Base-by-base conservation (phyloP, 2,329 filamentous ascomycete species). In the Simplicillium aogashimaense region DNA sequence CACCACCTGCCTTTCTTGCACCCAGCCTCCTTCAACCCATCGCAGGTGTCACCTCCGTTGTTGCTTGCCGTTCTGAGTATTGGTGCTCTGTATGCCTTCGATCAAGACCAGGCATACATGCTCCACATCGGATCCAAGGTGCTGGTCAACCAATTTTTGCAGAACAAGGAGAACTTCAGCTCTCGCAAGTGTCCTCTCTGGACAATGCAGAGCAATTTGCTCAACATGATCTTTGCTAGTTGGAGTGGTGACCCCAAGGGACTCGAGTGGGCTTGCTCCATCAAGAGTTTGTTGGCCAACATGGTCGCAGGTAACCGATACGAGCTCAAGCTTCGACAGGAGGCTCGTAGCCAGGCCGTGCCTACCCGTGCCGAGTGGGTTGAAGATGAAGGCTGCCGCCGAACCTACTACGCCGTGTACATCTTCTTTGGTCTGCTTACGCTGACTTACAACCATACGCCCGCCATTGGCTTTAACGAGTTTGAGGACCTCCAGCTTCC, bases 201-300 rank as follows among this genome's bases (percentile, higher is more conserved):
- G 90, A 92, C 90, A 36, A 97, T 97, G 87, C 92, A 98, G 60
- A 87, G 86, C 59, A 94, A 89, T 3, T 69, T 98, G 40, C 71
- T 98, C 43, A 98, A 98, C 70, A 97, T 97, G 92, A 82, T 95
- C 49, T 97, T 98, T 60, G 88, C 92, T 41, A 97, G 89, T 70
- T 98, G 92, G 92, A 97, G 92, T 60, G 92, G 92, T 53, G 92
- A 97, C 56, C 84, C 92, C 29, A 97, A 95, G 64, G 92, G 92
- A 30, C 74, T 98, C 3, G 92, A 98, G 62, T 98, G 92, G 92
- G 89, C 92, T 29, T 97, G 90, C 63, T 97, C 92, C 2, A 97
- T 98, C 65, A 97, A 97, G 76, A 94, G 88, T 69, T 73, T 97
- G 31, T 77, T 98, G 37, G 90, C 90, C 50, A 97, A 97, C 65